Conservation (phyloP, 371 early-diverging fungal species). For the Nematocida sp. region DNA sequence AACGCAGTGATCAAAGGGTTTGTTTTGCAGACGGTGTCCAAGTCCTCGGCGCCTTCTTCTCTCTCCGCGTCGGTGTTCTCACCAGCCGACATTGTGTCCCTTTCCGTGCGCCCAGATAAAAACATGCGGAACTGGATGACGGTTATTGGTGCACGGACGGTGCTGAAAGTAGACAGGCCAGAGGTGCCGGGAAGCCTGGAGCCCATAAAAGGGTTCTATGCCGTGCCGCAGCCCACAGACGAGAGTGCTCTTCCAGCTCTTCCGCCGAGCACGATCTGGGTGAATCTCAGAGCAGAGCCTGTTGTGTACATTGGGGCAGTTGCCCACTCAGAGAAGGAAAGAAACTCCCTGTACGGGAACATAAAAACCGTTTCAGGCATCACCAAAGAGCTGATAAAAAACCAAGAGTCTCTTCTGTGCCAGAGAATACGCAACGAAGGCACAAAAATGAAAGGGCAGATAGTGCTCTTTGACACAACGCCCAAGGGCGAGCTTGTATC, state of each 20-base stretch:
- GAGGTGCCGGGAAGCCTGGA: no score
- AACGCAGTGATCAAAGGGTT: constrained; percentile 3
- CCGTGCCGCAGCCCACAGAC: not conserved
- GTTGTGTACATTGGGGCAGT: constrained; percentile 42
- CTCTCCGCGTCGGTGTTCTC: not conserved
- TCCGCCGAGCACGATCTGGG: not conserved
- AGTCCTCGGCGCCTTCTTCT: not conserved
- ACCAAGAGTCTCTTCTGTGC: constrained; percentile 70
- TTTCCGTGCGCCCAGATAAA: not conserved
- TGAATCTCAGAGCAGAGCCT: constrained; percentile 47
- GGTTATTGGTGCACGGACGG: constrained; percentile 21
- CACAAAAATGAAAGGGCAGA: constrained; percentile 23
- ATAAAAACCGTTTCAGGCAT: constrained; percentile 66
- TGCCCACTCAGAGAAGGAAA: constrained; percentile 45
- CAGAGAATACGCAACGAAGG: constrained; percentile 67
- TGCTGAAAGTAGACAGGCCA: not conserved
- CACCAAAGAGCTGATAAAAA: constrained; percentile 68
- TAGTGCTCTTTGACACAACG: constrained; percentile 25
- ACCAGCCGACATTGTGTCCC: not conserved
- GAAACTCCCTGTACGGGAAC: constrained; percentile 9
- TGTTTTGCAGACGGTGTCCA: not conserved
- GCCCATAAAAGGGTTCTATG: not conserved
- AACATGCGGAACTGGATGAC: constrained; percentile 3
- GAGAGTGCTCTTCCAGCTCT: not conserved
- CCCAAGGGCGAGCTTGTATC: not conserved